A percentile compares a stretch with the other conserved stretches of the same genome.
Evolutionary conservation across 176 grass and related monocot species (phyloP).

Genomic region (Ananas comosus): DNA sequence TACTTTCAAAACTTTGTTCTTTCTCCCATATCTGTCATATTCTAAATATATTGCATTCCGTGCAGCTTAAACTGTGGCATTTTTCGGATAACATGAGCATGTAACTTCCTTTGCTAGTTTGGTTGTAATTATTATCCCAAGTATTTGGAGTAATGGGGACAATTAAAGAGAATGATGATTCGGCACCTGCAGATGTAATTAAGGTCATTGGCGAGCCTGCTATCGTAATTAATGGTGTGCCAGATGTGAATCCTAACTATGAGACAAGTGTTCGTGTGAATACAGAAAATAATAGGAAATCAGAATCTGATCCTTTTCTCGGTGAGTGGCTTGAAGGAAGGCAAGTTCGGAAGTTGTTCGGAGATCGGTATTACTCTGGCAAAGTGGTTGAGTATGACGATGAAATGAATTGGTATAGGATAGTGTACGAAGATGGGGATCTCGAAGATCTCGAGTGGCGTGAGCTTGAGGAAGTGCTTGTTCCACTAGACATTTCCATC

Average conservation of each 20-base stretch:
- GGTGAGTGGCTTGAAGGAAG: slow-evolving; percentile 77
- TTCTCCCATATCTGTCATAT: too few species aligned
- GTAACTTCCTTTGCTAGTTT: not conserved
- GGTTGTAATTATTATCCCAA: slow-evolving; percentile 2
- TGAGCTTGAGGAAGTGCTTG: slow-evolving; percentile 61
- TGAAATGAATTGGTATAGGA: slow-evolving; percentile 81
- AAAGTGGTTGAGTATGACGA: slow-evolving; percentile 58
- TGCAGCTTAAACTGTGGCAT: too few species aligned
- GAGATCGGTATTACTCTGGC: slow-evolving; percentile 47
- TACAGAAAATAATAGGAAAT: slow-evolving; percentile 13
- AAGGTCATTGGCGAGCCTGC: slow-evolving; percentile 72
- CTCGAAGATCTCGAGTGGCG: slow-evolving; percentile 89
- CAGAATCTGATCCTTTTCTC: slow-evolving; percentile 55
- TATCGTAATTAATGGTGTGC: slow-evolving; percentile 73
- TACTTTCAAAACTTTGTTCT: too few species aligned
- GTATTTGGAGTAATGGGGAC: slow-evolving; percentile 37
- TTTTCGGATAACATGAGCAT: too few species aligned
- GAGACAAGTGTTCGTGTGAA: slow-evolving; percentile 15
- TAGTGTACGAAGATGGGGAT: slow-evolving; percentile 84
- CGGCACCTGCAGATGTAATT: slow-evolving; percentile 30
- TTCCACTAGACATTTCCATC: slow-evolving; percentile 80
- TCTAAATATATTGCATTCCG: too few species aligned
- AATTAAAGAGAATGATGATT: slow-evolving; percentile 17
- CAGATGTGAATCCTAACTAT: slow-evolving; percentile 30
- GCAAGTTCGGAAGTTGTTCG: slow-evolving; percentile 71